These are phyloP conservation scores for Yarrowia osloensis DNA, from an alignment of 805 yeast genomes.

Conservation along the genomic window DNA sequence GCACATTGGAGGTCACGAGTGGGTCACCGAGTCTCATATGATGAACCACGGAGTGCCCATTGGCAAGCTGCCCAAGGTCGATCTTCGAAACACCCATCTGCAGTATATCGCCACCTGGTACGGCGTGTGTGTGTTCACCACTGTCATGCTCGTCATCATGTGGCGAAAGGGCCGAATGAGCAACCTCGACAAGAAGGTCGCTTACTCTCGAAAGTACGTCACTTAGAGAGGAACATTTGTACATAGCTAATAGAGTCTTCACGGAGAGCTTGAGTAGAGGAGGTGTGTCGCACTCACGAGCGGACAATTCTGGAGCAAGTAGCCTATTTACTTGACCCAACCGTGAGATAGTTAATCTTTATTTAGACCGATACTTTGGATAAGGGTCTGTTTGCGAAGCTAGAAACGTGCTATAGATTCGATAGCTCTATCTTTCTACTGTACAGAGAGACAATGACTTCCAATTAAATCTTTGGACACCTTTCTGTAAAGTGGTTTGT, in stretches of 20 bases:
- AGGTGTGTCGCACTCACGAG: too few species aligned
- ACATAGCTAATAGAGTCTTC: constrained; percentile 21
- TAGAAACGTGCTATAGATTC: too few species aligned
- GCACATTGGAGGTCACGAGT: constrained; percentile 44
- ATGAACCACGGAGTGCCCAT: constrained; percentile 84
- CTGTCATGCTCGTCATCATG: constrained; percentile 62
- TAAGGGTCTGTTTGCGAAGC: too few species aligned
- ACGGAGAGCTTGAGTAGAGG: background rate
- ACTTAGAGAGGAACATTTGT: background rate
- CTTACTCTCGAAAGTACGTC: constrained; percentile 28
- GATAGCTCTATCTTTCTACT: too few species aligned
- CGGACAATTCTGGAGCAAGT: too few species aligned
- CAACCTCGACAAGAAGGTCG: constrained; percentile 25
- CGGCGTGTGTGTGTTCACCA: constrained; percentile 73
- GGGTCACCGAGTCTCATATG: constrained; percentile 52
- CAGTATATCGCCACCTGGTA: constrained; percentile 96
- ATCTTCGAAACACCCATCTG: constrained; percentile 82
- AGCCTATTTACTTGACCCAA: too few species aligned
- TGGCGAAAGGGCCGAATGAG: constrained; percentile 46
- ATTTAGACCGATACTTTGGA: too few species aligned
- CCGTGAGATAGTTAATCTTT: too few species aligned
- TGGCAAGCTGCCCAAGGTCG: constrained; percentile 79
- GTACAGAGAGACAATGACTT: too few species aligned
- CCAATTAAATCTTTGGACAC: too few species aligned
- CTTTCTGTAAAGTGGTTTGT: too few species aligned